These are phyloP conservation scores for Rhytidiadelphus loreus DNA, from an alignment of 225 moss, liverwort and hornwort species.

Conservation along the genomic window DNA sequence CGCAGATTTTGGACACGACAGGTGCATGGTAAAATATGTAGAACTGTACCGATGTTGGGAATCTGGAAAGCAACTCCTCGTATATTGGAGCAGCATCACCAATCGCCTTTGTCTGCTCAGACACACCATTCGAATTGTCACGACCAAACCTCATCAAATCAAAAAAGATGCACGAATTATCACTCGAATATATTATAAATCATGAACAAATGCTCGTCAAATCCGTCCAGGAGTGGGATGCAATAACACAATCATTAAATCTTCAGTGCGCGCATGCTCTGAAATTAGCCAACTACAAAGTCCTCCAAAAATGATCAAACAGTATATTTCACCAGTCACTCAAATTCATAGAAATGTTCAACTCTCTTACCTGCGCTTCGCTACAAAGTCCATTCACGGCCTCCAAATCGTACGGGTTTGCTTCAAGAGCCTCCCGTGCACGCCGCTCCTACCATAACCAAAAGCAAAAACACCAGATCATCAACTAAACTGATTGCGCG, in stretches of 20 bases:
- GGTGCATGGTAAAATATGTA: background rate
- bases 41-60: constrained; percentile 71
- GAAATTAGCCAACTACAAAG: background rate
- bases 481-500: background rate
- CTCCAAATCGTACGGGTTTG: constrained; percentile 65
- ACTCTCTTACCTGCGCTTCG: constrained; percentile 63
- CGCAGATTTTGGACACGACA: background rate
- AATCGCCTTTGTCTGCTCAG: constrained; percentile 57
- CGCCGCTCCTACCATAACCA: constrained; percentile 35
- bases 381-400: constrained; percentile 71
- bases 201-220: background rate
- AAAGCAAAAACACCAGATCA: background rate
- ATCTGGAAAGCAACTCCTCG: constrained; percentile 71
- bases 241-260: background rate
- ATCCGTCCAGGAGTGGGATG: background rate
- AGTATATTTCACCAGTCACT: background rate
- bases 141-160: background rate
- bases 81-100: constrained; percentile 68
- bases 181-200: background rate
- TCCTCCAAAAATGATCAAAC: background rate
- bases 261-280: background rate
- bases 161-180: background rate
- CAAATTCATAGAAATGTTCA: background rate
- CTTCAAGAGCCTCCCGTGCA: constrained; percentile 25
- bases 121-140: background rate